Evolutionary conservation across 345 rosid species (phyloP).

Genomic region (Trapa bicornis): DNA sequence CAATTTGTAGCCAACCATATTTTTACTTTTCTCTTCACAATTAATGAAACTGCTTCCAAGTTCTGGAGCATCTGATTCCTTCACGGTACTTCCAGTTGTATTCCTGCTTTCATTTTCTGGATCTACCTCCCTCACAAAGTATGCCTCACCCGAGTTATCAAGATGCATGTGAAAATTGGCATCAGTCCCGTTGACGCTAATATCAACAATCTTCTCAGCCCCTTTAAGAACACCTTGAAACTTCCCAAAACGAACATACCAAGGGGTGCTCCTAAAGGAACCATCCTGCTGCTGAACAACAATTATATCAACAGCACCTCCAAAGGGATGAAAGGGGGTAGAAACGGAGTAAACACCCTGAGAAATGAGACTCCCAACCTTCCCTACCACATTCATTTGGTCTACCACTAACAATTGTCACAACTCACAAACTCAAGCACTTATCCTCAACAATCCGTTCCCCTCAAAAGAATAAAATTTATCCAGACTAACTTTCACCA

Average conservation of each 20-base stretch:
- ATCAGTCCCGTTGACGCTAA: conserved; percentile 67
- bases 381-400: conserved; percentile 83
- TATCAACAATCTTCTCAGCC: conserved; percentile 62
- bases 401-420: conserved; percentile 2
- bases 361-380: conserved; percentile 70
- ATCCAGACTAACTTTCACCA: not conserved
- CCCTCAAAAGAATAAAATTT: not conserved
- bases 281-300: conserved; percentile 86
- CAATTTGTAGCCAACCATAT: conserved; percentile 23
- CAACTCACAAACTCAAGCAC: not conserved
- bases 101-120: conserved; percentile 23
- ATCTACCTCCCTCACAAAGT: conserved; percentile 63
- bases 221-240: conserved; percentile 94
- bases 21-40: conserved; percentile 11
- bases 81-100: conserved; percentile 8
- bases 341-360: conserved; percentile 88
- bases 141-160: conserved; percentile 90
- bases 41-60: conserved; percentile 9
- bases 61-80: conserved; percentile 14
- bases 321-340: conserved; percentile 91
- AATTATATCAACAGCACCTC: conserved; percentile 90
- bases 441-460: not conserved
- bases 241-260: conserved; percentile 91
- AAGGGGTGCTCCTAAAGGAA: conserved; percentile 69
- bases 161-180: conserved; percentile 81